Conservation (phyloP, 148 eudicot genomes). For the Heliamphora exappendiculata region DNA sequence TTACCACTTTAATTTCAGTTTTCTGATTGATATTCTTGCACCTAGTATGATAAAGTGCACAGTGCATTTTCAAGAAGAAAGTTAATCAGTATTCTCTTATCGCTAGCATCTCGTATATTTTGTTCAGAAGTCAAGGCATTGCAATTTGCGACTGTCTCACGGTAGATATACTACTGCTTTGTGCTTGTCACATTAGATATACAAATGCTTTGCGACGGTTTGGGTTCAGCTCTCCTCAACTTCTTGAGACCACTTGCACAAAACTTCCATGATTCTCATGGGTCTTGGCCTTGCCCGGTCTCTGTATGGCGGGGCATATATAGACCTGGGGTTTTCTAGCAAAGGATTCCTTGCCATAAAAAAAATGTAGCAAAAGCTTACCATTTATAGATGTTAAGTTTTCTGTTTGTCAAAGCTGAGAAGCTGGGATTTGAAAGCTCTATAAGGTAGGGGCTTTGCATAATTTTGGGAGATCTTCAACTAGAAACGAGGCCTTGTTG, state of each 20-base stretch:
- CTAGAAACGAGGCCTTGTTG: too few relatives aligned
- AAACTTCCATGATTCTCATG: too few relatives aligned
- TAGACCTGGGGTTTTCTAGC: too few relatives aligned
- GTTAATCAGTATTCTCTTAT: not conserved
- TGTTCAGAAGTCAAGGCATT: not conserved
- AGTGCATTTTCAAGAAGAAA: not conserved
- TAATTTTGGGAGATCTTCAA: too few relatives aligned
- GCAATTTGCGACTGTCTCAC: conserved; percentile 2
- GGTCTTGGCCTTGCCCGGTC: too few relatives aligned
- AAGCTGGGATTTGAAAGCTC: not conserved
- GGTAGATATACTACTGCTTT: not conserved
- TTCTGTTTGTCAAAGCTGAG: not conserved
- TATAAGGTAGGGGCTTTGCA: too few relatives aligned
- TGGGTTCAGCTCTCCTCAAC: too few relatives aligned
- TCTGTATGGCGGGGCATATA: too few relatives aligned
- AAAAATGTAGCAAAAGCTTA: not conserved
- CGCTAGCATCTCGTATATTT: not conserved
- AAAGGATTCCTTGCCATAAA: too few relatives aligned
- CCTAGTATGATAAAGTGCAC: not conserved
- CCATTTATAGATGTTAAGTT: not conserved
- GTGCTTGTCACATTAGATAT: too few relatives aligned
- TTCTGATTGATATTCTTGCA: conserved; percentile 8
- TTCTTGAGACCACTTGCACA: too few relatives aligned
- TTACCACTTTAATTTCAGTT: not conserved
- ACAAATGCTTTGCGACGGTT: too few relatives aligned